Evolutionary conservation across 2,329 filamentous ascomycete genomes (phyloP), one percentile per base, ranked within the genome.

Genomic region (Talaromyces sp.): DNA sequence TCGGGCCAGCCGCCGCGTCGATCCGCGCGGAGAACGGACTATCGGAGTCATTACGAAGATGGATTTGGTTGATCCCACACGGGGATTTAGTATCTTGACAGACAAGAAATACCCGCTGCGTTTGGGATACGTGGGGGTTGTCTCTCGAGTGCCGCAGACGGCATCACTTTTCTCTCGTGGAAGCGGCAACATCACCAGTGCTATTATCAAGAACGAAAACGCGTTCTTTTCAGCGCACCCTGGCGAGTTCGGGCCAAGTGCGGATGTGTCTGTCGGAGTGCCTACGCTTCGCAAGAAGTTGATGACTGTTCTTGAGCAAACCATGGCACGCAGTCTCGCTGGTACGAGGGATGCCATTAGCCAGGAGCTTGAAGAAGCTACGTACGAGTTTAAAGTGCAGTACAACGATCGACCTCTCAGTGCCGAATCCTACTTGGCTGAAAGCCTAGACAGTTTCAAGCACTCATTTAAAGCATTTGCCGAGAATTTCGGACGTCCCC

Each of bases 11-110:
- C 85, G 94, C 64, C 85, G 93, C 66, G 92, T 97, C 29, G 94
- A 99, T 69, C 94, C 94, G 1, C 84, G 94, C 62, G 94, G 94
- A 58, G 94, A 99, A 77, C 85, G 94, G 63, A 99, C 94, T 0
- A 99, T 99, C 70, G 94, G 94, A 51, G 94, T 99, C n/a, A 88
- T 99, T 48, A 99, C 94, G 3, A 99, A 99, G 79, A 97, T 99
- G 93, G 94, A 99, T 69, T 82, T 99, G 24, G 92, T 99, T 8
- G 93, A 97, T 66, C 83, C 94, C 3, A 79, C 81, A 8, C 86
- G 93, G 61, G 94, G 92, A 31, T 83, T 85, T 14, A 82, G 85
- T 38, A 91, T 99, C 32, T 80, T 99, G 21, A 87, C 83, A 27
- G 93, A 99, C 73, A 88, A 87, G 71, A 96, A 97, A 73, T 99